Percentiles rank a stretch among this genome's conserved stretches.
Conservation (phyloP, 768 basidiomycete genomes). For the Kockovaella imperatae region DNA sequence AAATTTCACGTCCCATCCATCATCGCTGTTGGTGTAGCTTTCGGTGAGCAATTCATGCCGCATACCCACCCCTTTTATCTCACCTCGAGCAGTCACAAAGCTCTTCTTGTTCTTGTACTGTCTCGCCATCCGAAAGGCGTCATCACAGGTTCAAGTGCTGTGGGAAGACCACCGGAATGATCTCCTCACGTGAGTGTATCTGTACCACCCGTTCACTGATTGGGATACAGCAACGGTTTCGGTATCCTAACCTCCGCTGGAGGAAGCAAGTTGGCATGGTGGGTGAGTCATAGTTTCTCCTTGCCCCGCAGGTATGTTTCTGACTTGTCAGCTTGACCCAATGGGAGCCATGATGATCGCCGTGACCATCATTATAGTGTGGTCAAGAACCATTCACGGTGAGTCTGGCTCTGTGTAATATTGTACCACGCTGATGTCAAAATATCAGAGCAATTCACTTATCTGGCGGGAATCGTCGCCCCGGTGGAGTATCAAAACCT, state of each 20-base stretch:
- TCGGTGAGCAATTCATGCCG: conserved; percentile 52
- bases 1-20: conserved; percentile 73
- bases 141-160: conserved; percentile 86
- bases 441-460: conserved; percentile 60
- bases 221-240: conserved; percentile 30
- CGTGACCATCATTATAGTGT: conserved; percentile 59
- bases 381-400: conserved; percentile 64
- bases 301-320: neutral
- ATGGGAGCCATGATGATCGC: conserved; percentile 44
- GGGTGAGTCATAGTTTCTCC: conserved; percentile 53
- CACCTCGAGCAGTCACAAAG: conserved; percentile 77
- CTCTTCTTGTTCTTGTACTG: conserved; percentile 81
- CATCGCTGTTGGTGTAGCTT: conserved; percentile 70
- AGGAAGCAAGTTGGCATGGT: conserved; percentile 47
- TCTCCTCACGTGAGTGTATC: conserved; percentile 70
- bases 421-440: neutral
- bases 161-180: conserved; percentile 98
- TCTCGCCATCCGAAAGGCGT: conserved; percentile 63
- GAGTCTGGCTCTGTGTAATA: conserved; percentile 3
- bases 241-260: conserved; percentile 47
- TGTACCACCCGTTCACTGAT: conserved; percentile 29
- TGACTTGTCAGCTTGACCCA: conserved; percentile 31
- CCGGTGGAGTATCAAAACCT: conserved; percentile 80
- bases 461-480: conserved; percentile 85
- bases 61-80: neutral